Percentiles rank a stretch among this genome's conserved stretches.
Conservation (phyloP, 305 asterid genomes). For the Fraxinus sp. region DNA sequence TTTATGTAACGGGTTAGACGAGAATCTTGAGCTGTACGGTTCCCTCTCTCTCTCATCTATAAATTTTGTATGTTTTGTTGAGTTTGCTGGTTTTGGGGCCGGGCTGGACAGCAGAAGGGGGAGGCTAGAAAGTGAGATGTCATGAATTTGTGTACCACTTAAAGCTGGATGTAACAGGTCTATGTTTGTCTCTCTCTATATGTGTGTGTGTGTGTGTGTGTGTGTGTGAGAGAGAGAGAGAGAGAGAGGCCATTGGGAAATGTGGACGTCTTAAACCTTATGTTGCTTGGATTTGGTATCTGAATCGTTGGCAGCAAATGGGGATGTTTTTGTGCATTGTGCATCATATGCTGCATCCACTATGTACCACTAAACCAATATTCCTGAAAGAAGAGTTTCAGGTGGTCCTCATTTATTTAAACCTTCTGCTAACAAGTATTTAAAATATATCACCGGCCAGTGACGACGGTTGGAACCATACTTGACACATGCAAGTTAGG, state of each 20-base stretch:
- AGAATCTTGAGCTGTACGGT: constrained; percentile 36
- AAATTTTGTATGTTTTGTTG: background rate
- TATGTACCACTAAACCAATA: background rate
- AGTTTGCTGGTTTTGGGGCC: constrained; percentile 27
- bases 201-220: background rate
- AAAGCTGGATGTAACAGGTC: constrained; percentile 6
- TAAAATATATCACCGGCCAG: background rate
- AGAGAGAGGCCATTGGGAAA: constrained; percentile 18
- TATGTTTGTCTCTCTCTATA: background rate
- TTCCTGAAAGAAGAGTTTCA: constrained; percentile 4
- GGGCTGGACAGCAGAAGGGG: constrained; percentile 21
- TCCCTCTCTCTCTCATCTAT: constrained; percentile 9
- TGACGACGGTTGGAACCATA: background rate
- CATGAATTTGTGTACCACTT: constrained; percentile 15
- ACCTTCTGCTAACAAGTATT: background rate
- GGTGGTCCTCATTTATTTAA: constrained; percentile 23
- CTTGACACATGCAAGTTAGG: background rate
- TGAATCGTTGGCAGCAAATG: constrained; percentile 31
- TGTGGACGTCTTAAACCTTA: constrained; percentile 23
- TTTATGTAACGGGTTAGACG: background rate
- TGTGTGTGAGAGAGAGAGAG: background rate
- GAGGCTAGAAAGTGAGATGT: constrained; percentile 10
- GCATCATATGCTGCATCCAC: background rate
- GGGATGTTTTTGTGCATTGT: constrained; percentile 10
- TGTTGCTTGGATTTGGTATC: constrained; percentile 38